Evolutionary conservation across 2,329 filamentous ascomycete species (phyloP).

Genomic region (Emergomyces africanus): DNA sequence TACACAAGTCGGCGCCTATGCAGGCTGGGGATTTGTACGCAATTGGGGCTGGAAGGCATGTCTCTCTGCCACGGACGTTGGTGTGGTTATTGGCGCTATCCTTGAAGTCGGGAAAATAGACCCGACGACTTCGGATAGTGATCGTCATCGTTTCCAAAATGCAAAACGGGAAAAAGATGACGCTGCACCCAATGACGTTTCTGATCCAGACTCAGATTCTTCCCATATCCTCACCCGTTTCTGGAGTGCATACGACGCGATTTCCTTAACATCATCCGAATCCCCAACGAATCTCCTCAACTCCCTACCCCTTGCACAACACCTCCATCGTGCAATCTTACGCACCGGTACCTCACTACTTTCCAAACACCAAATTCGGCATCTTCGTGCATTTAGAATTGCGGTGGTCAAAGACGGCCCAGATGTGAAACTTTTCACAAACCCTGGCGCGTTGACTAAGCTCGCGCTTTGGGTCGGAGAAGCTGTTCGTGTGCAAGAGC

Average conservation of each 20-base stretch:
- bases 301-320: conserved; percentile 69
- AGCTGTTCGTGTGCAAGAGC: conserved; percentile 79
- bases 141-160: conserved; percentile 2
- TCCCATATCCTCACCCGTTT: conserved; percentile 35
- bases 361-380: conserved; percentile 86
- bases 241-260: conserved; percentile 47
- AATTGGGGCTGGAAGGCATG: conserved; percentile 98
- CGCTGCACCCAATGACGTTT: conserved; percentile 11
- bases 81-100: conserved; percentile 82
- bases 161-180: conserved; percentile 11
- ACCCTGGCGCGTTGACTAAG: conserved; percentile 86
- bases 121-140: conserved; percentile 17
- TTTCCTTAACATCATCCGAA: conserved; percentile 33
- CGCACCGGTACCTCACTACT: conserved; percentile 83
- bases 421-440: conserved; percentile 80
- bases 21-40: conserved; percentile 93
- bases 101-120: conserved; percentile 63
- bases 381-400: conserved; percentile 85
- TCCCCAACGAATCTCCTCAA: conserved; percentile 49
- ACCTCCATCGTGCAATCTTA: conserved; percentile 83
- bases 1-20: conserved; percentile 58
- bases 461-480: conserved; percentile 90
- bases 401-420: conserved; percentile 92
- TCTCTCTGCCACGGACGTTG: conserved; percentile 82
- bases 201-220: conserved; percentile 16